phyloP scores from a whole-genome alignment of 2,329 filamentous ascomycete species.

The Ophiostoma populinum region DNA sequence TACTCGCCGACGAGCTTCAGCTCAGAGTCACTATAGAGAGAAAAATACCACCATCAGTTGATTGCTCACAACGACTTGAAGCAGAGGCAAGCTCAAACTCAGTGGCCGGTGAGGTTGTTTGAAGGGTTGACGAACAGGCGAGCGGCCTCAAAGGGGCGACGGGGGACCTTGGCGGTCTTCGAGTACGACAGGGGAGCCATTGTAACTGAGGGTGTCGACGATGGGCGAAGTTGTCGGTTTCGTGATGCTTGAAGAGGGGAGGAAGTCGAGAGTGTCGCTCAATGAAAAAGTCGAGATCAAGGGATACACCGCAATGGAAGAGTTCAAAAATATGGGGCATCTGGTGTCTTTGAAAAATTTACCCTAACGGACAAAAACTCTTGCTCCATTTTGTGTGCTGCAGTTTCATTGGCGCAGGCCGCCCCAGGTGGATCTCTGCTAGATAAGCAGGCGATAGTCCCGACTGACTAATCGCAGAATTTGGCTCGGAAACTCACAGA shows the following conservation, averaged over 20 bases:
- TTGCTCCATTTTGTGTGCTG: constrained; percentile 7
- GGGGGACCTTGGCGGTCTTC: constrained; percentile 98
- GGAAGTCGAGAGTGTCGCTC: neutral
- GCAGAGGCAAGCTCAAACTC: constrained; percentile 78
- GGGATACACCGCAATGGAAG: neutral
- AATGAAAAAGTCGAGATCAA: constrained; percentile 1
- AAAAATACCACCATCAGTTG: constrained; percentile 10
- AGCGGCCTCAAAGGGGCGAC: constrained; percentile 95
- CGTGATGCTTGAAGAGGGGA: constrained; percentile 3
- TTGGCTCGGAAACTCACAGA: too few relatives aligned
- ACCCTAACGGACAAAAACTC: constrained; percentile 9
- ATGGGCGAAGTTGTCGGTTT: constrained; percentile 5
- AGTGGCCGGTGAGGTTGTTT: constrained; percentile 43
- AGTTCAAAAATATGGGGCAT: constrained; percentile 1
- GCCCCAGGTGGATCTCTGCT: neutral
- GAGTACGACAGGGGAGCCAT: constrained; percentile 57
- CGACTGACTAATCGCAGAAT: neutral
- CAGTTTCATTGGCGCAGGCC: neutral
- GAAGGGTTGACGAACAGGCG: constrained; percentile 73
- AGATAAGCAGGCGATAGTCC: neutral
- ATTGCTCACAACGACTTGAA: constrained; percentile 72
- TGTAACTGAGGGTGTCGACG: constrained; percentile 5
- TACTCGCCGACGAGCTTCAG: constrained; percentile 99
- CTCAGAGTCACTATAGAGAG: constrained; percentile 71
- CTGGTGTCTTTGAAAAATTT: constrained; percentile 1